Evolutionary conservation across 495 filamentous ascomycete species (phyloP).

Genomic region (Lasiosphaeria ovina): DNA sequence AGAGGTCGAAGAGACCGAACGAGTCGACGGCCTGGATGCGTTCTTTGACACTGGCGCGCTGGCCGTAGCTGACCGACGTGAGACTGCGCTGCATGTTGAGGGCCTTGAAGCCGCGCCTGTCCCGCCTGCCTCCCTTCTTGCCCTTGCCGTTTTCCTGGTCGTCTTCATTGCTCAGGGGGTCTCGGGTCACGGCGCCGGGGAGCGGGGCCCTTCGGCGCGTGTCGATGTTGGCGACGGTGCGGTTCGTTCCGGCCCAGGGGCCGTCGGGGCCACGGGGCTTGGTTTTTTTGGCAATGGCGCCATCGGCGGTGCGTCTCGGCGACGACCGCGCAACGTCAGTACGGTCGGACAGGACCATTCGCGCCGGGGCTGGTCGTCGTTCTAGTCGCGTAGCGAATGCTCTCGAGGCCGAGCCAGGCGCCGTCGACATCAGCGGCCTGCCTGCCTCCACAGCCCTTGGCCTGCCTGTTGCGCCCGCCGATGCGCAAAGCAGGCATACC

Average conservation of each 20-base stretch:
- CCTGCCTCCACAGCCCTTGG: slow-evolving; percentile 10
- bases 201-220: slow-evolving; percentile 7
- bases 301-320: neutral
- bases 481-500: slow-evolving; percentile 36
- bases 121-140: slow-evolving; percentile 29
- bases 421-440: neutral
- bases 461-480: slow-evolving; percentile 15
- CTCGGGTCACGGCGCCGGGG: slow-evolving; percentile 24
- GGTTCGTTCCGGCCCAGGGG: slow-evolving; percentile 79
- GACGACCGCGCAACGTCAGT: slow-evolving; percentile 2
- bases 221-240: slow-evolving; percentile 60
- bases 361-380: slow-evolving; percentile 38
- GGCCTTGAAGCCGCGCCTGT: slow-evolving; percentile 62
- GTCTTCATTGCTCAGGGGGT: neutral
- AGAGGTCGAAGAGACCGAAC: slow-evolving; percentile 76
- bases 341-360: slow-evolving; percentile 26
- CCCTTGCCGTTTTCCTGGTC: slow-evolving; percentile 31
- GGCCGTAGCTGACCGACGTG: slow-evolving; percentile 67
- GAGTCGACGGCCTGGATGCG: slow-evolving; percentile 65
- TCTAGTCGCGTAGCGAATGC: slow-evolving; percentile 32
- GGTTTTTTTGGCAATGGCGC: slow-evolving; percentile 34
- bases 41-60: slow-evolving; percentile 65
- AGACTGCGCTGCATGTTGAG: slow-evolving; percentile 92
- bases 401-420: slow-evolving; percentile 3
- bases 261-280: slow-evolving; percentile 38